These are phyloP conservation scores for Tylopilus sp. DNA, from an alignment of 1,284 basidiomycete species.

Conservation along the genomic window DNA sequence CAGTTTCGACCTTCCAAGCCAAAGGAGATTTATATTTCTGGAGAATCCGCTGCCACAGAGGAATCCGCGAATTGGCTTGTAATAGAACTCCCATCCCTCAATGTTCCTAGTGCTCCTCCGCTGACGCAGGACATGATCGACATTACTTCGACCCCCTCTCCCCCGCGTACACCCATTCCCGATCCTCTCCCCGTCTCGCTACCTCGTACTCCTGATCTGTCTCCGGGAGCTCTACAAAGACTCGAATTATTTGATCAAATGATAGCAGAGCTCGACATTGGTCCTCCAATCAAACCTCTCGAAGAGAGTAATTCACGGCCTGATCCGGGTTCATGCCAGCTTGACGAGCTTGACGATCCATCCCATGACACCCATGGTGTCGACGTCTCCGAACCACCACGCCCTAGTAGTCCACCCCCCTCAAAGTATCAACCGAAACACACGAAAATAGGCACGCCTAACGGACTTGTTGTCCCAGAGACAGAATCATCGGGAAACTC, in stretches of 20 bases:
- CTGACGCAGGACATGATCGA: background rate
- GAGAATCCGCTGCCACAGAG: background rate
- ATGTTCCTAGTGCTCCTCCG: background rate
- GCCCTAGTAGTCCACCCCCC: conserved; percentile 13
- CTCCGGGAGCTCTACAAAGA: conserved; percentile 38
- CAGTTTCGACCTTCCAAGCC: conserved; percentile 5
- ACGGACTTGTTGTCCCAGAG: conserved; percentile 48
- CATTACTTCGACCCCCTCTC: background rate
- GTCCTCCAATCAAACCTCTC: background rate
- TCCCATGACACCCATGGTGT: background rate
- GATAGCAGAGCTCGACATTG: conserved; percentile 14
- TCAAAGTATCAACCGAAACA: conserved; percentile 9
- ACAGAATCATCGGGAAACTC: conserved; percentile 45
- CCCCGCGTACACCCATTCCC: conserved; percentile 14
- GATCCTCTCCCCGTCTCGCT: background rate
- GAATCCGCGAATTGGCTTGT: background rate
- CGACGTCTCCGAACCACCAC: conserved; percentile 9
- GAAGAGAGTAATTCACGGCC: background rate
- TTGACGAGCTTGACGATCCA: background rate
- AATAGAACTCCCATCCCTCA: background rate
- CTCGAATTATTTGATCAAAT: conserved; percentile 42
- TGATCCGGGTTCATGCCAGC: background rate
- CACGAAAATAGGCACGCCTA: conserved; percentile 16
- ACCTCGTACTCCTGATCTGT: conserved; percentile 28
- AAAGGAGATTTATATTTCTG: background rate